Conservation (phyloP, 1,284 basidiomycete species). For the Ustilago sp. region DNA sequence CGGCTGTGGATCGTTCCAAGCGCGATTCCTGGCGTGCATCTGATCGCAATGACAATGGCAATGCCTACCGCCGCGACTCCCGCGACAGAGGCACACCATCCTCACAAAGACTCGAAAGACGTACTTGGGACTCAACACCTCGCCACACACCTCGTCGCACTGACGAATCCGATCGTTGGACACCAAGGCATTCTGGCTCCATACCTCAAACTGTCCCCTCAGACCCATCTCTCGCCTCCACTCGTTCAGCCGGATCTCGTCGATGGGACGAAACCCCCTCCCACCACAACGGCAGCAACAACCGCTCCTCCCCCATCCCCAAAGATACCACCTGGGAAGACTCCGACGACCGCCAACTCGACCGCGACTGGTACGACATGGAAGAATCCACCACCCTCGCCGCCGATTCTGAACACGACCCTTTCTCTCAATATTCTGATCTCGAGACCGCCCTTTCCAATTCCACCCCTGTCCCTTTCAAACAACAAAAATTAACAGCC, state of each 20-base stretch:
- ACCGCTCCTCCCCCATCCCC: constrained; percentile 51
- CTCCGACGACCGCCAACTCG: constrained; percentile 48
- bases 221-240: constrained; percentile 11
- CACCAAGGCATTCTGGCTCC: constrained; percentile 7
- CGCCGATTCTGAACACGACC: constrained; percentile 91
- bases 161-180: constrained; percentile 21
- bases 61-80: constrained; percentile 5
- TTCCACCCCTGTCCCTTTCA: constrained; percentile 36
- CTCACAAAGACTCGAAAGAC: constrained; percentile 17
- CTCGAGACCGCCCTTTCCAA: constrained; percentile 73
- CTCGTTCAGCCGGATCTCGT: constrained; percentile 35
- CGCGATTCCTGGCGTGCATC: constrained; percentile 33
- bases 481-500: constrained; percentile 66
- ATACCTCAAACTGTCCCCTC: constrained; percentile 5
- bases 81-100: constrained; percentile 5
- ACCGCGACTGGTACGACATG: constrained; percentile 67
- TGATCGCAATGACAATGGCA: constrained; percentile 8
- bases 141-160: constrained; percentile 7
- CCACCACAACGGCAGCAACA: constrained; percentile 12
- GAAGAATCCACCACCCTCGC: constrained; percentile 68
- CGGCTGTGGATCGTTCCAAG: neutral
- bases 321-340: constrained; percentile 56
- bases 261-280: constrained; percentile 55
- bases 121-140: constrained; percentile 56
- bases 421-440: constrained; percentile 83